Percentiles rank a stretch among this genome's conserved stretches.
Conservation (phyloP, 768 basidiomycete species). For the Lentinula sp. region DNA sequence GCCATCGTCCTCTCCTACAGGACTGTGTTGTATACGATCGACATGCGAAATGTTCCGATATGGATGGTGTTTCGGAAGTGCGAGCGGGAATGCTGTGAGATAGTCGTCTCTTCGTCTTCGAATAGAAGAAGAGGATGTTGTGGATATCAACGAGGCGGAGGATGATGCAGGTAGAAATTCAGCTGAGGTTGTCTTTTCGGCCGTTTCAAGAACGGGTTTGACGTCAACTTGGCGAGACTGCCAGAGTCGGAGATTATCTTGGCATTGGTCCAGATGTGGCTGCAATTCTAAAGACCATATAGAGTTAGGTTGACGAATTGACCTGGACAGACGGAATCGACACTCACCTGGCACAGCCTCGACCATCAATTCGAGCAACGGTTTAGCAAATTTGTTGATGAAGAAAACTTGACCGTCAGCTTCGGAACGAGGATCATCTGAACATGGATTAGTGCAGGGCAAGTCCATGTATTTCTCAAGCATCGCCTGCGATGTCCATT, state of each 20-base stretch:
- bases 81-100: slow-evolving; percentile 28
- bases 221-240: slow-evolving; percentile 40
- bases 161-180: slow-evolving; percentile 20
- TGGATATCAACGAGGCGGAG: slow-evolving; percentile 38
- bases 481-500: slow-evolving; percentile 89
- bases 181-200: not conserved
- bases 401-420: slow-evolving; percentile 86
- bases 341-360: slow-evolving; percentile 67
- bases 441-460: slow-evolving; percentile 49
- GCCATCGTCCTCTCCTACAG: slow-evolving; percentile 7
- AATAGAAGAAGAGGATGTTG: slow-evolving; percentile 21
- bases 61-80: slow-evolving; percentile 25
- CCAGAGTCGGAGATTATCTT: slow-evolving; percentile 69
- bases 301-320: not conserved
- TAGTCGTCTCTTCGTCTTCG: slow-evolving; percentile 20
- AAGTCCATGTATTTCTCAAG: slow-evolving; percentile 78
- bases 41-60: slow-evolving; percentile 6
- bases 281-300: slow-evolving; percentile 48
- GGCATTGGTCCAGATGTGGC: slow-evolving; percentile 60
- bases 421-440: slow-evolving; percentile 41
- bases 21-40: not conserved
- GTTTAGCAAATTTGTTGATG: slow-evolving; percentile 74
- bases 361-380: slow-evolving; percentile 73
- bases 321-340: not conserved
- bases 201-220: slow-evolving; percentile 14